phyloP scores from a whole-genome alignment of 371 early-diverging fungal genomes.

The Apophysomyces ossiformis region DNA sequence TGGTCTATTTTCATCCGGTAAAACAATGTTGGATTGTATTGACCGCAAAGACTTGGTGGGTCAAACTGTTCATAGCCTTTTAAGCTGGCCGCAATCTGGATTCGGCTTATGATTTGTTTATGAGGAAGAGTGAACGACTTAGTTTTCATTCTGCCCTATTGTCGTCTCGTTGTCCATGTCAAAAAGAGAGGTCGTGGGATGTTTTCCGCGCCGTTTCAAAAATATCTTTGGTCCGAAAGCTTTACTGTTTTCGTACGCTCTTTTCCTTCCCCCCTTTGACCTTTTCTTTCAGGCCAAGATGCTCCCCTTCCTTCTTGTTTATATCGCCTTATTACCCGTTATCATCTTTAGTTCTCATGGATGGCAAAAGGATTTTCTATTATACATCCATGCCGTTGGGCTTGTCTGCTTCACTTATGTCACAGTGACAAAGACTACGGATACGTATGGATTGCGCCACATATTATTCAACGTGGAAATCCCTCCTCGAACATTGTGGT shows the following conservation, averaged over 20 bases:
- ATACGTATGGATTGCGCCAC: constrained; percentile 43
- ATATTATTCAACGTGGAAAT: constrained; percentile 36
- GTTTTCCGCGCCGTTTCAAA: too few species aligned
- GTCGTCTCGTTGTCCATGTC: too few species aligned
- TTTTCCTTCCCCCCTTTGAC: background rate
- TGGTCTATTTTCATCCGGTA: too few species aligned
- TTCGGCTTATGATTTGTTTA: too few species aligned
- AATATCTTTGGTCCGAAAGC: too few species aligned
- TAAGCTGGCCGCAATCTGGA: too few species aligned
- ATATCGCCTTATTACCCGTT: constrained; percentile 13
- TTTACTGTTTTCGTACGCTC: background rate
- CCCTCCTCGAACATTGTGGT: constrained; percentile 48
- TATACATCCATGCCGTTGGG: constrained; percentile 41
- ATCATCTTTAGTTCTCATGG: constrained; percentile 8
- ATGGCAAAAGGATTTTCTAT: constrained; percentile 7
- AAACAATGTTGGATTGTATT: too few species aligned
- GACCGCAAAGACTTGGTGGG: too few species aligned
- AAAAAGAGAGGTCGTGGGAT: too few species aligned
- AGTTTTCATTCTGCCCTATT: too few species aligned
- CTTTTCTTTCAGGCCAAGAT: background rate
- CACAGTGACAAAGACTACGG: constrained; percentile 10
- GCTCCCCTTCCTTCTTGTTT: background rate
- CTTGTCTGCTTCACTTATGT: constrained; percentile 17
- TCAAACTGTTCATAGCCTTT: too few species aligned
- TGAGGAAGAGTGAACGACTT: too few species aligned